Base-by-base conservation (phyloP, 2,329 filamentous ascomycete species). In the Coniochaeta hoffmannii region DNA sequence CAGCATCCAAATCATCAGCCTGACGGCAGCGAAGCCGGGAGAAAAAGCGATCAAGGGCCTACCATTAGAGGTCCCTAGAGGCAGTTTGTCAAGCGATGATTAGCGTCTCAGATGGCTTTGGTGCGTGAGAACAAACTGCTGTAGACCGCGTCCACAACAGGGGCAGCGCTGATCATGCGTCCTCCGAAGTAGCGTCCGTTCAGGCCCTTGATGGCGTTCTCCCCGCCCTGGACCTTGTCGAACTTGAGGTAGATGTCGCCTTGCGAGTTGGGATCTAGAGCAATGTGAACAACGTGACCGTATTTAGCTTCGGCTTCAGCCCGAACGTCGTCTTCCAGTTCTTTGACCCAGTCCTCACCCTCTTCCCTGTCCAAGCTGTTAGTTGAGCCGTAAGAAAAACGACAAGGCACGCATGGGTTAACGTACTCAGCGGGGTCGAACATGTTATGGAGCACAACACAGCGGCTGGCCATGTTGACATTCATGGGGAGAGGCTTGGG, bases 201-300 rank as follows among this genome's bases (percentile, higher is more conserved):
- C 60, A 99, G 84, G 68, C 94, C 94, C 72, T 96, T 95, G 75
- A 97, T 95, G 65, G 94, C 94, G 70, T 97, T 97, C 74, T 97
- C 90, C 69, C 93, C 93, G 65, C 93, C 93, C 71, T 92, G 85
- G 60, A 97, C 89, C 67, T 90, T 88, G 74, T 96, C 91, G 76
- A 99, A 99, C 73, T 99, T 99, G 71, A 99, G 86, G 73, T 96
- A 99, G 65, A 99, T 93, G 70, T 99, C 94, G 73, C 94, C 94
- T 72, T 89, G 85, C 50, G 91, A 94, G 75, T 96, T 95, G 63
- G 89, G 85, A 77, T 97, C 93, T 73, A 96, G 82, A 65, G 91
- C 84, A 74, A 97, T 95, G 83, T 99, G 94, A 71, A 97, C 91
- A 66, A 99, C 93, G 66, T 93, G 89, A 68, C 94, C 94, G 78